Evolutionary conservation across 257 asterid species (phyloP).

Genomic region (Prunella vulgaris): DNA sequence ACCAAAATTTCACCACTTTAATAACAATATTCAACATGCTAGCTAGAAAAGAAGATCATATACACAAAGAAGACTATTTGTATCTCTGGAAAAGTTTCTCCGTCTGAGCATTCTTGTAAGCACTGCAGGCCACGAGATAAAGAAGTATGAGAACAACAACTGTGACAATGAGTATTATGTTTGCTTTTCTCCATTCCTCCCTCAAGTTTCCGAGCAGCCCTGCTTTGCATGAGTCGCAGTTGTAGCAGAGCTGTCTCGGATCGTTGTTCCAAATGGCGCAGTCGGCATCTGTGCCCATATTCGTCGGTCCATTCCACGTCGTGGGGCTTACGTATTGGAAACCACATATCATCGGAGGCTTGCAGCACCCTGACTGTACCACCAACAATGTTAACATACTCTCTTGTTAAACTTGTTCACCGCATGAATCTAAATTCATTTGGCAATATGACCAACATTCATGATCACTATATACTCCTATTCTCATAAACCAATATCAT

Average conservation of each 20-base stretch:
- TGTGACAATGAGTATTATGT: slow-evolving; percentile 61
- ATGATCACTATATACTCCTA: too few relatives aligned
- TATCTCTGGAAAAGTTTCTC: slow-evolving; percentile 52
- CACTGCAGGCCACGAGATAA: slow-evolving; percentile 75
- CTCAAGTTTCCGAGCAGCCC: slow-evolving; percentile 78
- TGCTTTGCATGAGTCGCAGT: slow-evolving; percentile 79
- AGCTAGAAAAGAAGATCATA: slow-evolving; percentile 24
- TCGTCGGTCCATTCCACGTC: slow-evolving; percentile 60
- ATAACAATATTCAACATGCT: not conserved
- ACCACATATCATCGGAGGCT: slow-evolving; percentile 77
- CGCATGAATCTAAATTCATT: too few relatives aligned
- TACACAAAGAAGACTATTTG: slow-evolving; percentile 33
- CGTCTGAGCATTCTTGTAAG: slow-evolving; percentile 79
- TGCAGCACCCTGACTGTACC: slow-evolving; percentile 87
- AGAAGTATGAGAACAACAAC: slow-evolving; percentile 66
- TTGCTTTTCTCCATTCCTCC: slow-evolving; percentile 74
- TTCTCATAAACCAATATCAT: too few relatives aligned
- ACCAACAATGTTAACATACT: not conserved
- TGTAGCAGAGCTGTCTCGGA: slow-evolving; percentile 64
- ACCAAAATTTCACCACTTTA: not conserved
- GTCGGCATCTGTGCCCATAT: slow-evolving; percentile 44
- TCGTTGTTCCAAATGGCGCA: slow-evolving; percentile 75
- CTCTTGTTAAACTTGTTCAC: too few relatives aligned
- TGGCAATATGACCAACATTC: too few relatives aligned
- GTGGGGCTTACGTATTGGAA: slow-evolving; percentile 57